phyloP scores from a whole-genome alignment of 2,329 filamentous ascomycete species.

The Fusarium liriodendri region DNA sequence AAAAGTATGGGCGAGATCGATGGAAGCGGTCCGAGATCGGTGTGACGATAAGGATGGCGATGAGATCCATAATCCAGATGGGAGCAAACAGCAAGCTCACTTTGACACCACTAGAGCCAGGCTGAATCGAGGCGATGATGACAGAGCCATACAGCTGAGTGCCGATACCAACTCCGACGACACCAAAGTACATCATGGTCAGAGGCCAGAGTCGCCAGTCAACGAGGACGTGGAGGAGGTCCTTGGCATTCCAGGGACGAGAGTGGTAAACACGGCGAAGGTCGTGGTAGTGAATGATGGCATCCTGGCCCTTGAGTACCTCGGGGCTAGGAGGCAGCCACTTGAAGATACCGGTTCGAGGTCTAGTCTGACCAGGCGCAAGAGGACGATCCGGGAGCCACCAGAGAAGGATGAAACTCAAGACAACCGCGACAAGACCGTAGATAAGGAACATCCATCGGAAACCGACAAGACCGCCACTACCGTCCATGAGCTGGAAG shows the following conservation, averaged over 20 bases:
- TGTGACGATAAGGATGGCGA: conserved; percentile 86
- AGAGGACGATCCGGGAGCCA: conserved; percentile 90
- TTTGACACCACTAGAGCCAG: conserved; percentile 76
- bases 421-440: conserved; percentile 77
- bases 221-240: conserved; percentile 76
- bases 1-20: conserved; percentile 81
- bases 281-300: conserved; percentile 84
- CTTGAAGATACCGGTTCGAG: conserved; percentile 63
- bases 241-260: conserved; percentile 76
- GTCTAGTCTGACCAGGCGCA: conserved; percentile 72
- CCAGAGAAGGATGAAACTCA: conserved; percentile 83
- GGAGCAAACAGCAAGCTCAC: conserved; percentile 88
- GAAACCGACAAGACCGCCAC: conserved; percentile 80
- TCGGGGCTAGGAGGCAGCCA: conserved; percentile 78
- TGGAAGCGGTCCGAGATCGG: conserved; percentile 91
- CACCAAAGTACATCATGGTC: conserved; percentile 92
- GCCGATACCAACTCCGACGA: conserved; percentile 91
- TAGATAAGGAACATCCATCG: conserved; percentile 95
- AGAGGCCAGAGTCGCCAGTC: conserved; percentile 93
- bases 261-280: conserved; percentile 83
- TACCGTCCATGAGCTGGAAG: conserved; percentile 90
- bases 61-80: conserved; percentile 94
- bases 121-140: conserved; percentile 84
- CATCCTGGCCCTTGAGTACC: conserved; percentile 81
- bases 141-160: conserved; percentile 89